These are phyloP conservation scores for Xylaria sp. DNA, from an alignment of 2,329 filamentous ascomycete species.

Conservation along the genomic window DNA sequence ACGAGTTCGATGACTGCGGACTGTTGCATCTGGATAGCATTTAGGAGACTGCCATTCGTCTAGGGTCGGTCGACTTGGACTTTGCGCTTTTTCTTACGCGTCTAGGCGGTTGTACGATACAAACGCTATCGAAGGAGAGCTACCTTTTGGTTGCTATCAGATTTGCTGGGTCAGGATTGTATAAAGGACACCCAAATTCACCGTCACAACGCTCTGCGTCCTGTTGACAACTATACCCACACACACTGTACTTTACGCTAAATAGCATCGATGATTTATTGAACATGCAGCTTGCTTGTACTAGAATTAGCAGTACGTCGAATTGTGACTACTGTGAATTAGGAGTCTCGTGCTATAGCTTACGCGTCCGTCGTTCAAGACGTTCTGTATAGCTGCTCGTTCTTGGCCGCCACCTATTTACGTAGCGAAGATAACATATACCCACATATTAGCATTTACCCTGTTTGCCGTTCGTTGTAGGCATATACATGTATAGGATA, in stretches of 20 bases:
- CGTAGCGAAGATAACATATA: neutral
- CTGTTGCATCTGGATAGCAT: conserved; percentile 24
- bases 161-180: conserved; percentile 20
- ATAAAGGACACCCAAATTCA: conserved; percentile 7
- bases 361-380: neutral
- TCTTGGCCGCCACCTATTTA: neutral
- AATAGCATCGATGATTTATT: conserved; percentile 15
- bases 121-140: neutral
- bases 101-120: conserved; percentile 29
- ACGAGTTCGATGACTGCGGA: conserved; percentile 20
- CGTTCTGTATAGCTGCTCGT: neutral
- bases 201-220: conserved; percentile 8
- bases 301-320: neutral
- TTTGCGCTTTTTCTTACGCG: conserved; percentile 11
- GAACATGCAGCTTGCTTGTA: neutral
- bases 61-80: conserved; percentile 9
- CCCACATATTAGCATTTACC: neutral
- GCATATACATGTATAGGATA: conserved; percentile 8
- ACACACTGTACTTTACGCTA: conserved; percentile 17
- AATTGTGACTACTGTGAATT: neutral
- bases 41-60: conserved; percentile 9
- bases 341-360: neutral
- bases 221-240: conserved; percentile 32
- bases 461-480: conserved; percentile 12
- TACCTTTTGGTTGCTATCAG: conserved; percentile 9